Evolutionary conservation across 1,284 basidiomycete species (phyloP).

Genomic region (Boletus smithii): DNA sequence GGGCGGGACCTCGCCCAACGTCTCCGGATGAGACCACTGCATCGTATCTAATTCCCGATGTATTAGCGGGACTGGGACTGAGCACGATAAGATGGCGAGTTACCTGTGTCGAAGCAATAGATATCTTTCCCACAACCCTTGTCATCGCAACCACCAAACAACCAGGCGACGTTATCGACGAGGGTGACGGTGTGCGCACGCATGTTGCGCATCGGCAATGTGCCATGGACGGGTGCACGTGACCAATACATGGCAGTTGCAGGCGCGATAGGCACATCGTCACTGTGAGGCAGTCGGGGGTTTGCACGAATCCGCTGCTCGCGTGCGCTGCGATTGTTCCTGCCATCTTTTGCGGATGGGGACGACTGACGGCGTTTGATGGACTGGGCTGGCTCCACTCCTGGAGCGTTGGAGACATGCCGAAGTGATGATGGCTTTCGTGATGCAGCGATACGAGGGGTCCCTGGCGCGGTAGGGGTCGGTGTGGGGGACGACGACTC

Average conservation of each 20-base stretch:
- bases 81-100: conserved; percentile 21
- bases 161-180: conserved; percentile 79
- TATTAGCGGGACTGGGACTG: neutral
- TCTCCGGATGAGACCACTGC: conserved; percentile 81
- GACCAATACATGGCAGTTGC: conserved; percentile 84
- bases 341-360: conserved; percentile 28
- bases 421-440: conserved; percentile 32
- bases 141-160: conserved; percentile 88
- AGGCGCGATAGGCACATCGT: conserved; percentile 52
- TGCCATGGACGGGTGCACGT: conserved; percentile 75
- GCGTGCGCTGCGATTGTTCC: conserved; percentile 11
- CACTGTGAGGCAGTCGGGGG: conserved; percentile 56
- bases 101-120: conserved; percentile 84
- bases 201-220: conserved; percentile 69
- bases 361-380: conserved; percentile 31
- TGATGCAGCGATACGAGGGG: conserved; percentile 27
- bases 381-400: conserved; percentile 16
- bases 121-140: conserved; percentile 74
- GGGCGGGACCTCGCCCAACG: conserved; percentile 71
- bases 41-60: conserved; percentile 66
- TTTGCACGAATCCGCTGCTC: conserved; percentile 38
- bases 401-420: conserved; percentile 24
- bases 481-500: conserved; percentile 10
- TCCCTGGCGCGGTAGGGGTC: conserved; percentile 24
- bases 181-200: conserved; percentile 84